Conservation (phyloP, 345 rosid species). For the Aurinia saxatilis region DNA sequence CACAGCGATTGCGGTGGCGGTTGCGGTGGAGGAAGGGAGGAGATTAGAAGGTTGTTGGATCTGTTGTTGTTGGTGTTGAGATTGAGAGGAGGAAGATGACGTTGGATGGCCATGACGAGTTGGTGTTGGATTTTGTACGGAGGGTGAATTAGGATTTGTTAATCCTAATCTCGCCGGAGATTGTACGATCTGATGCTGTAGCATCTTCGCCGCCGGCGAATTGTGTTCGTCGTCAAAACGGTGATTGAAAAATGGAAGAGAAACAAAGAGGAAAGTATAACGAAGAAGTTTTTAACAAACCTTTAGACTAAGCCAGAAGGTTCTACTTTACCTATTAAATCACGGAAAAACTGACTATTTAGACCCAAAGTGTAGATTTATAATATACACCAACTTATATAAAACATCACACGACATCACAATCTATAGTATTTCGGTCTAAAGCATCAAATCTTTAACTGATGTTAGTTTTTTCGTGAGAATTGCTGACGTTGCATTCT, state of each 20-base stretch:
- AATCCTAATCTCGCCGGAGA: constrained; percentile 87
- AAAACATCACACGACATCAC: too few species aligned
- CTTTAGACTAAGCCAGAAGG: not conserved
- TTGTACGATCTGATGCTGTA: constrained; percentile 75
- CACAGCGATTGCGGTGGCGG: constrained; percentile 1
- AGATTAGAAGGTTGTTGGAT: constrained; percentile 30
- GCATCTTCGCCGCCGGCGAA: constrained; percentile 39
- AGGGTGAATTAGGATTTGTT: constrained; percentile 70
- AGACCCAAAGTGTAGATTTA: too few species aligned
- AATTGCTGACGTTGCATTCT: too few species aligned
- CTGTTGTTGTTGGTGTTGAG: constrained; percentile 27
- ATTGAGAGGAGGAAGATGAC: constrained; percentile 33
- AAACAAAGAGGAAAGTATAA: not conserved
- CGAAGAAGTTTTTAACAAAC: not conserved
- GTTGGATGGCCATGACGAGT: constrained; percentile 43
- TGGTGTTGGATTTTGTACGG: constrained; percentile 60
- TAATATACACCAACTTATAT: too few species aligned
- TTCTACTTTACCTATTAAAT: not conserved
- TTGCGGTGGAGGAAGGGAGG: constrained; percentile 18
- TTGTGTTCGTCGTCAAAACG: not conserved
- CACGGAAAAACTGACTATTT: too few species aligned
- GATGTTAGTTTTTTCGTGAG: too few species aligned
- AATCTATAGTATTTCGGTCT: too few species aligned
- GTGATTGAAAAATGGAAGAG: not conserved
- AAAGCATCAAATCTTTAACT: too few species aligned